These are phyloP conservation scores for Hsuehochloa calcarea DNA, from an alignment of 176 grass and related monocot genomes.

Conservation along the genomic window DNA sequence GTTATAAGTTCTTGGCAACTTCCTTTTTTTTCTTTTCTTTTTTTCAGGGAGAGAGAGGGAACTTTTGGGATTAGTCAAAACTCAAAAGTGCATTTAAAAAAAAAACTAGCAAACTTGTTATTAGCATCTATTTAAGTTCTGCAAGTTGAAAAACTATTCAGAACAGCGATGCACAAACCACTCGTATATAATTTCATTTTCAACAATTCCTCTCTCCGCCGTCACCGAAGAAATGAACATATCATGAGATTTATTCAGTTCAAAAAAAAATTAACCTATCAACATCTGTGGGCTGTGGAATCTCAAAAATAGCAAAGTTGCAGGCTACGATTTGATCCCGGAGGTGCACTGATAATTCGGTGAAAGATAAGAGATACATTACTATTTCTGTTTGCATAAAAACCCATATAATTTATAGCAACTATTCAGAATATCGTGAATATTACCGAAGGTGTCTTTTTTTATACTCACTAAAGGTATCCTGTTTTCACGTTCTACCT, in stretches of 20 bases:
- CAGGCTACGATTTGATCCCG: not conserved
- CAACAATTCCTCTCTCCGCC: too few relatives aligned
- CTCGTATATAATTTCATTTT: not conserved
- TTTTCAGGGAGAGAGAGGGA: too few relatives aligned
- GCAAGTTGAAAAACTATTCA: not conserved
- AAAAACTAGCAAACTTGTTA: not conserved
- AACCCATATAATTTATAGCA: not conserved
- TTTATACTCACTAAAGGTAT: not conserved
- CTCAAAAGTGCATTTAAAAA: not conserved
- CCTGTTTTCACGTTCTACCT: not conserved
- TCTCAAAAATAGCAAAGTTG: not conserved
- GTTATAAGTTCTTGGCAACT: not conserved
- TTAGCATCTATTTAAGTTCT: not conserved
- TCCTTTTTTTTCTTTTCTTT: not conserved
- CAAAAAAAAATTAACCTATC: not conserved
- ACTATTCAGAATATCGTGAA: not conserved
- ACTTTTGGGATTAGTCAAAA: not conserved
- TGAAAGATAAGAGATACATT: not conserved
- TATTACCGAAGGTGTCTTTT: not conserved
- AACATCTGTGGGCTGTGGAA: not conserved
- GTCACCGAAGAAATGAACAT: not conserved
- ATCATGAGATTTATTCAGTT: not conserved
- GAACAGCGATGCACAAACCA: not conserved
- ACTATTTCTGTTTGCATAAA: not conserved
- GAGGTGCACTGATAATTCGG: not conserved